Conservation (phyloP, 306 rosid genomes). For the Comarum palustre region DNA sequence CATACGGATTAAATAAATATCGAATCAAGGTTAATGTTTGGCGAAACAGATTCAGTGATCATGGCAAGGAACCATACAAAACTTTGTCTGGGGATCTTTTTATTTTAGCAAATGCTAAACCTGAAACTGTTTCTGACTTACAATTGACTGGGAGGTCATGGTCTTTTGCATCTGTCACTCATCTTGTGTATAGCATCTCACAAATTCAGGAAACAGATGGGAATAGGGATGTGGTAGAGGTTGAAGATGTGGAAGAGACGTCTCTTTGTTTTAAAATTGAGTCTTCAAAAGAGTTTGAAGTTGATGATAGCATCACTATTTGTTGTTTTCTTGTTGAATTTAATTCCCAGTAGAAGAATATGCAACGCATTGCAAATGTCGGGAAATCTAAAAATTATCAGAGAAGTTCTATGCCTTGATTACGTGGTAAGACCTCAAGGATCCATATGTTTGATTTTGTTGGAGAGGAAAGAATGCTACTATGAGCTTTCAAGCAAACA, state of each 20-base stretch:
- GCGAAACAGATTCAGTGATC: conserved; percentile 42
- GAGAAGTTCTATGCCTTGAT: conserved; percentile 32
- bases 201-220: conserved; percentile 31
- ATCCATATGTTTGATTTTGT: no score
- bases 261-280: conserved; percentile 31
- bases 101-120: conserved; percentile 53
- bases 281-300: conserved; percentile 28
- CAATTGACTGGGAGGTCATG: conserved; percentile 47
- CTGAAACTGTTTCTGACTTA: conserved; percentile 44
- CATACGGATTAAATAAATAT: conserved; percentile 17
- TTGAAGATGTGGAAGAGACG: conserved; percentile 13
- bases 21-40: conserved; percentile 37
- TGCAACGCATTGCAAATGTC: conserved; percentile 48
- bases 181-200: conserved; percentile 24
- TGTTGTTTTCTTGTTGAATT: conserved; percentile 49
- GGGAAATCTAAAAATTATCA: conserved; percentile 21
- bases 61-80: conserved; percentile 56
- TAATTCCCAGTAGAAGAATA: conserved; percentile 44
- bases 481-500: no score
- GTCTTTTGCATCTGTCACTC: conserved; percentile 39
- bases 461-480: no score
- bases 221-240: conserved; percentile 8
- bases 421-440: conserved; percentile 34
- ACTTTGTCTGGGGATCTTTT: conserved; percentile 62
- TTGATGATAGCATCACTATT: conserved; percentile 18